Conservation (phyloP, 805 yeast genomes). For the Saccharomycopsis capsularis region DNA sequence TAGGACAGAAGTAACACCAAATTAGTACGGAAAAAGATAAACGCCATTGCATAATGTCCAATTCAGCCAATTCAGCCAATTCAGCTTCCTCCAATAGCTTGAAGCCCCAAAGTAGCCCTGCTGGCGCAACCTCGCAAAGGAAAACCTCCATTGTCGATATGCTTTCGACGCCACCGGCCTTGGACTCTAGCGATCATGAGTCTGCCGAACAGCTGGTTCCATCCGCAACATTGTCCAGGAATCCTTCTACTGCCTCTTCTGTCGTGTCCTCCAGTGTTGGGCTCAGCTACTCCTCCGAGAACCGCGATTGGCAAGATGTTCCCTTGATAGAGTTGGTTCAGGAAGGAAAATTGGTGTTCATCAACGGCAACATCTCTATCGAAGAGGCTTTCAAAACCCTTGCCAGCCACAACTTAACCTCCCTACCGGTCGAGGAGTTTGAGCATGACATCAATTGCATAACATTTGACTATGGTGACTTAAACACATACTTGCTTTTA, state of each 20-base stretch:
- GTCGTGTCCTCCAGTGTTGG: slow-evolving; percentile 60
- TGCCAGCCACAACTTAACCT: slow-evolving; percentile 65
- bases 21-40: too few species aligned
- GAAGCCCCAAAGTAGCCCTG: too few species aligned
- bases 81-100: too few species aligned
- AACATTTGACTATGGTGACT: slow-evolving; percentile 87
- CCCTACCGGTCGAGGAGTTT: slow-evolving; percentile 67
- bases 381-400: slow-evolving; percentile 84
- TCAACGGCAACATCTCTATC: slow-evolving; percentile 62
- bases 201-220: slow-evolving; percentile 3
- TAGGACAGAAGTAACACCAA: too few species aligned
- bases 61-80: too few species aligned
- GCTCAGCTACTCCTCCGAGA: background rate
- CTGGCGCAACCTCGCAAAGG: too few species aligned
- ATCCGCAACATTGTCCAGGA: slow-evolving; percentile 23
- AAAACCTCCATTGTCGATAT: slow-evolving; percentile 70
- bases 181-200: slow-evolving; percentile 26
- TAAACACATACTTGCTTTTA: slow-evolving; percentile 76
- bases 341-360: slow-evolving; percentile 64
- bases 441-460: slow-evolving; percentile 59
- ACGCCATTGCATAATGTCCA: too few species aligned
- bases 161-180: slow-evolving; percentile 69
- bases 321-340: slow-evolving; percentile 70
- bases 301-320: slow-evolving; percentile 64
- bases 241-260: slow-evolving; percentile 28